phyloP scores from a whole-genome alignment of 129 eudicot genomes.

The Lactuca sativa region DNA sequence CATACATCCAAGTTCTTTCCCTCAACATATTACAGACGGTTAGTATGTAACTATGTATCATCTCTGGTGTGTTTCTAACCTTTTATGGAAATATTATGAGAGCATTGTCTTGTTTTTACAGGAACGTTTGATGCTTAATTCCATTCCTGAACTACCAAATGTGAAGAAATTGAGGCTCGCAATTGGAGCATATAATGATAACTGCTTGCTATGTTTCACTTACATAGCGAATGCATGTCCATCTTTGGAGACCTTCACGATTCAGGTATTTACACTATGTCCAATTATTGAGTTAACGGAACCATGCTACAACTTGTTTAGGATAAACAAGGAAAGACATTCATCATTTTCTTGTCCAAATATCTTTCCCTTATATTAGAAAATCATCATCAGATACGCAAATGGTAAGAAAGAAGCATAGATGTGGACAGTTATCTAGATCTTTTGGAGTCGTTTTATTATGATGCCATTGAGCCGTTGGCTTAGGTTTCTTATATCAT shows the following conservation, averaged over 20 bases:
- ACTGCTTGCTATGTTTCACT: slow-evolving; percentile 32
- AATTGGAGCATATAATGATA: slow-evolving; percentile 39
- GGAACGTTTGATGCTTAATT: slow-evolving; percentile 16
- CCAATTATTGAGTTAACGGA: too few relatives aligned
- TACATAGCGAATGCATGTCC: slow-evolving; percentile 37
- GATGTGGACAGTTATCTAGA: too few relatives aligned
- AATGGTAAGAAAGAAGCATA: too few relatives aligned
- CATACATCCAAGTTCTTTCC: slow-evolving; percentile 30
- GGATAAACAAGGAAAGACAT: too few relatives aligned
- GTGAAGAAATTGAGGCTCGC: slow-evolving; percentile 38
- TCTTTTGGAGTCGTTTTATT: too few relatives aligned
- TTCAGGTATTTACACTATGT: slow-evolving; percentile 33
- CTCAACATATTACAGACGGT: slow-evolving; percentile 33
- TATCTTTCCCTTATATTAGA: too few relatives aligned
- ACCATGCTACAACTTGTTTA: too few relatives aligned
- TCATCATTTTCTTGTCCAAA: too few relatives aligned
- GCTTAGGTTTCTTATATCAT: too few relatives aligned
- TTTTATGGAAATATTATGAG: neutral
- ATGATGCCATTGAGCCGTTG: too few relatives aligned
- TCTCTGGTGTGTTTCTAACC: neutral
- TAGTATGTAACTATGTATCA: slow-evolving; percentile 1
- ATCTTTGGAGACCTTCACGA: slow-evolving; percentile 34
- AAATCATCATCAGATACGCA: too few relatives aligned
- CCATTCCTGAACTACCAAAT: slow-evolving; percentile 37
- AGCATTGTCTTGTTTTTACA: slow-evolving; percentile 6